These are phyloP conservation scores for Talaromyces atroroseus DNA, from an alignment of 2,329 filamentous ascomycete species.

Conservation along the genomic window DNA sequence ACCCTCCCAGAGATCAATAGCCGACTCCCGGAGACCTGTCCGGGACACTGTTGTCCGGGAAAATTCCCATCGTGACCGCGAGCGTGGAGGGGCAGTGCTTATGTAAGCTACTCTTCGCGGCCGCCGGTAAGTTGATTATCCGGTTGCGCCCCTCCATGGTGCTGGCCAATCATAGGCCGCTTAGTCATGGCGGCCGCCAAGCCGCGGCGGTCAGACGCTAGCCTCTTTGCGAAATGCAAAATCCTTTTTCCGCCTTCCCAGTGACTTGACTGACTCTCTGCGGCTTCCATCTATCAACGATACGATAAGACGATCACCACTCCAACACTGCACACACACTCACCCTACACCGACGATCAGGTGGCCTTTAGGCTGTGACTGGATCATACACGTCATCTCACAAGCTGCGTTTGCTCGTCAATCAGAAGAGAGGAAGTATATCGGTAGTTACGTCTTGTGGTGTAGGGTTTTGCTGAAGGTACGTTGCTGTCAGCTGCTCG, in stretches of 20 bases:
- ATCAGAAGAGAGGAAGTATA: background rate
- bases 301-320: background rate
- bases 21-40: conserved; percentile 2
- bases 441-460: conserved; percentile 6
- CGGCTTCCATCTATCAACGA: background rate
- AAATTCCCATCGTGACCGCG: background rate
- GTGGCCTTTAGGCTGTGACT: background rate
- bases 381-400: background rate
- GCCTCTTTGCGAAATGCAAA: background rate
- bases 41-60: conserved; percentile 14
- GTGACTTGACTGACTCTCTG: background rate
- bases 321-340: background rate
- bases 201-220: background rate
- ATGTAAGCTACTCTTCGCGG: background rate
- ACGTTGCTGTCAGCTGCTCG: conserved; percentile 31
- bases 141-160: background rate
- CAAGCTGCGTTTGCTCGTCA: background rate
- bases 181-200: background rate
- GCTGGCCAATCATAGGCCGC: background rate
- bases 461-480: conserved; percentile 28
- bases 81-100: conserved; percentile 4
- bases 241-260: conserved; percentile 7
- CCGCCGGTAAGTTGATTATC: background rate
- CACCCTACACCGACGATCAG: background rate
- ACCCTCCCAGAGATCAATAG: background rate